Percentiles rank a stretch among this genome's conserved stretches.
phyloP scores from a whole-genome alignment of 2,329 filamentous ascomycete genomes.

The Akanthomyces uredinophilus region DNA sequence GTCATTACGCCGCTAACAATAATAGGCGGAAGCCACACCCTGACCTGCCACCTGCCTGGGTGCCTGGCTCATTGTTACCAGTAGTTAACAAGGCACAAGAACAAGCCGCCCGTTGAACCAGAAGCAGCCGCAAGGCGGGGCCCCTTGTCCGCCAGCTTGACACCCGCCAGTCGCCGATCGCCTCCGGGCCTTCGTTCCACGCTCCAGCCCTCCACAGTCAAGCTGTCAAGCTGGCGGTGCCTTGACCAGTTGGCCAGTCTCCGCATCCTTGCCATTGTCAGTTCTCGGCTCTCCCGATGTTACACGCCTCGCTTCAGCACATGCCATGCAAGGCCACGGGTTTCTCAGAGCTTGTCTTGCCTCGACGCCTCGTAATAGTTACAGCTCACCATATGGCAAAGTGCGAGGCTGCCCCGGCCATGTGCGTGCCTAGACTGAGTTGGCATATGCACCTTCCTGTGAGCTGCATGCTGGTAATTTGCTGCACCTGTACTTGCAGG shows the following conservation, averaged over 20 bases:
- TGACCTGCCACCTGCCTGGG: too few relatives aligned
- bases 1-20: neutral
- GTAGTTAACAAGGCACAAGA: neutral
- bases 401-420: neutral
- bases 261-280: neutral
- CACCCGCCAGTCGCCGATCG: conserved; percentile 12
- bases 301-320: neutral
- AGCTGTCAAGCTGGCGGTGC: neutral
- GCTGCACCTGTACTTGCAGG: conserved; percentile 12
- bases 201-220: neutral
- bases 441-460: conserved; percentile 5
- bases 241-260: neutral
- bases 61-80: neutral
- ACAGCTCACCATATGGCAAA: neutral
- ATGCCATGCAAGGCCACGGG: neutral
- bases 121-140: conserved; percentile 1
- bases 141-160: neutral
- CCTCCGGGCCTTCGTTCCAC: conserved; percentile 1
- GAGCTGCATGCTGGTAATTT: conserved; percentile 13
- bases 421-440: neutral
- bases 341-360: neutral
- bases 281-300: neutral
- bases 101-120: conserved; percentile 6
- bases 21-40: neutral
- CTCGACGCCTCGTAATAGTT: neutral